Percentiles rank a stretch among this genome's conserved stretches.
Evolutionary conservation across 192 early-diverging fungal species (phyloP).

Genomic region (Spizellomyces punctatus): DNA sequence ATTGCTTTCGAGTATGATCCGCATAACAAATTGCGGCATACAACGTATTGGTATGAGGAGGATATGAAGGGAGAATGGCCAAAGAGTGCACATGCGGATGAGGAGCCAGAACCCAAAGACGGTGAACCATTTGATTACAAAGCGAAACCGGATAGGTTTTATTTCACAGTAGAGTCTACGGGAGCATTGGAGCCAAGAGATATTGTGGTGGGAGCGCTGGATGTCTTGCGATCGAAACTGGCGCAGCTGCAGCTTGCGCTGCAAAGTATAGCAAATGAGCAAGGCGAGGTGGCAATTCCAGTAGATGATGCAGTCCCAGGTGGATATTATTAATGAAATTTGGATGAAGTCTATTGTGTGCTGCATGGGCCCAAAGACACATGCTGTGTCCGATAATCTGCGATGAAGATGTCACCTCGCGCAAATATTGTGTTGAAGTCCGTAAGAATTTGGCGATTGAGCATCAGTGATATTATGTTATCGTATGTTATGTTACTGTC

Average conservation of each 20-base stretch:
- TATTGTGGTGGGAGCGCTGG: constrained; percentile 44
- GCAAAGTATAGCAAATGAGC: constrained; percentile 10
- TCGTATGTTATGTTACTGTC: no score
- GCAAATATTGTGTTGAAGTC: no score
- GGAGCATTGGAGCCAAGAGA: constrained; percentile 51
- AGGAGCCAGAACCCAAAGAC: constrained; percentile 42
- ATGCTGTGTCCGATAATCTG: no score
- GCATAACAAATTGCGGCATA: constrained; percentile 88
- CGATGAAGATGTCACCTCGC: no score
- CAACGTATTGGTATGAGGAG: constrained; percentile 93
- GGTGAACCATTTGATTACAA: constrained; percentile 56
- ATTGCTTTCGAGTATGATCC: constrained; percentile 97
- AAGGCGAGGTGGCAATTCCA: constrained; percentile 19
- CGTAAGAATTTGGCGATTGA: no score
- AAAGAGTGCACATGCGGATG: constrained; percentile 37
- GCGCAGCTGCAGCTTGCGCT: constrained; percentile 22
- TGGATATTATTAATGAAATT: neutral
- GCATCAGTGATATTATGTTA: no score
- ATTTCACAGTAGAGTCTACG: constrained; percentile 54
- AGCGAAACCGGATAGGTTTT: constrained; percentile 58
- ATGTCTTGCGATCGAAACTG: constrained; percentile 47
- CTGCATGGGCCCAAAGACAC: no score
- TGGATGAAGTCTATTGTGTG: no score
- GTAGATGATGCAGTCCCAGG: neutral
- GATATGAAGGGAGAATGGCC: constrained; percentile 84